Evolutionary conservation across 345 rosid genomes (phyloP).

Genomic region (Geranium rotundifolium): DNA sequence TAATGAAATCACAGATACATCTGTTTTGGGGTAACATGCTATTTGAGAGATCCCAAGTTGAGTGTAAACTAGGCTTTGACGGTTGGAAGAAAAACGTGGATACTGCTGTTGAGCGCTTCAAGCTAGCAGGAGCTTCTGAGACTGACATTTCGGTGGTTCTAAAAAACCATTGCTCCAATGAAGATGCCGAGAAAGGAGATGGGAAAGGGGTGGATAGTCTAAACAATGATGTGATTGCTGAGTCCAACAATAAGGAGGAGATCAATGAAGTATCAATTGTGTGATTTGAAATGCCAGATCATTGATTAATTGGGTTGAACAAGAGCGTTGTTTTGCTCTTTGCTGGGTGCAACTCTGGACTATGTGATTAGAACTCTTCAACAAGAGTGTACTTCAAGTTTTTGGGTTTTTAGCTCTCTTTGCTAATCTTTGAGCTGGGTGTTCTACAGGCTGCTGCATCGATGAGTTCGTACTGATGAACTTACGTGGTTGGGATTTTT

Average conservation of each 20-base stretch:
- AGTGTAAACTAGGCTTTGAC: slow-evolving; percentile 60
- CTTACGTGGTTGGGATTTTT: neutral
- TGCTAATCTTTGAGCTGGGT: neutral
- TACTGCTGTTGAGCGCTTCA: slow-evolving; percentile 71
- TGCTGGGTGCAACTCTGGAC: slow-evolving; percentile 1
- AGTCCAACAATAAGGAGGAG: slow-evolving; percentile 16
- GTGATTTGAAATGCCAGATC: slow-evolving; percentile 5
- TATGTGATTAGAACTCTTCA: slow-evolving; percentile 5
- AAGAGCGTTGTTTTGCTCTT: slow-evolving; percentile 6
- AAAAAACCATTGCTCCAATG: slow-evolving; percentile 82
- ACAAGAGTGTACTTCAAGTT: slow-evolving; percentile 11
- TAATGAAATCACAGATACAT: slow-evolving; percentile 97
- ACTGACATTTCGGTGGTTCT: slow-evolving; percentile 59
- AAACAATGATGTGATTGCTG: slow-evolving; percentile 8
- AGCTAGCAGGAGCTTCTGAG: slow-evolving; percentile 92
- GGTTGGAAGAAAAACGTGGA: slow-evolving; percentile 80
- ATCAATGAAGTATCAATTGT: slow-evolving; percentile 11
- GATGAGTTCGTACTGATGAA: slow-evolving; percentile 2
- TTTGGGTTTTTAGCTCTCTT: slow-evolving; percentile 9
- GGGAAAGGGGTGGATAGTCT: slow-evolving; percentile 27
- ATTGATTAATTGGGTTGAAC: neutral
- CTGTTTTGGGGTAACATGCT: slow-evolving; percentile 98
- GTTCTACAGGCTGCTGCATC: slow-evolving; percentile 1
- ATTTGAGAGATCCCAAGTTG: slow-evolving; percentile 95
- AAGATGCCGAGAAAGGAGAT: slow-evolving; percentile 34